These are phyloP conservation scores for Phytophthora ramorum DNA, from an alignment of 352 stramenopile species.

Conservation along the genomic window DNA sequence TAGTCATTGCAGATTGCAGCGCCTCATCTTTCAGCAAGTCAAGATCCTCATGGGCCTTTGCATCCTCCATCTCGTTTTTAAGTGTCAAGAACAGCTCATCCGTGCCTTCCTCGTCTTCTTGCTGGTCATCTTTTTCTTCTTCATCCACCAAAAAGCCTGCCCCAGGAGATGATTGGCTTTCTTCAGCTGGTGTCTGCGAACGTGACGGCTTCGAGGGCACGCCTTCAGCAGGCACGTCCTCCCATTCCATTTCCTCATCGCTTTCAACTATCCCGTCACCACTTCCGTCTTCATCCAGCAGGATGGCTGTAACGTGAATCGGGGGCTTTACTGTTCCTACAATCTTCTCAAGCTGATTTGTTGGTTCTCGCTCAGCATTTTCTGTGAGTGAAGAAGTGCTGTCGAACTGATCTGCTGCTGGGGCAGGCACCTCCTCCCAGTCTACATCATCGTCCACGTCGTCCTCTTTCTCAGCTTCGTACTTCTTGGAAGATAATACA, in stretches of 20 bases:
- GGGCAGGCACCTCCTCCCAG: slow-evolving; percentile 31
- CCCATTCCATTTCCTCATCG: slow-evolving; percentile 59
- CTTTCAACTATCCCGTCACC: slow-evolving; percentile 17
- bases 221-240: slow-evolving; percentile 39
- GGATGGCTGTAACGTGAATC: background rate
- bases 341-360: background rate
- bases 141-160: background rate
- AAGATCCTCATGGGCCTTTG: slow-evolving; percentile 71
- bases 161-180: slow-evolving; percentile 5
- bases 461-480: slow-evolving; percentile 30
- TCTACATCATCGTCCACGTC: slow-evolving; percentile 55
- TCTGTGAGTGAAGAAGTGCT: background rate
- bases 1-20: slow-evolving; percentile 77
- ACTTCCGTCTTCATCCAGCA: background rate
- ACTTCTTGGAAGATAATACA: background rate
- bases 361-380: background rate
- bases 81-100: slow-evolving; percentile 65
- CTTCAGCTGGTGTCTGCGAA: background rate
- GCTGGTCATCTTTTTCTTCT: background rate
- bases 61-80: slow-evolving; percentile 77
- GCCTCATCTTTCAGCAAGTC: slow-evolving; percentile 69
- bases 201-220: background rate
- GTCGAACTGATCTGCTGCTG: background rate
- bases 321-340: background rate
- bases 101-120: slow-evolving; percentile 32